Evolutionary conservation across 768 basidiomycete genomes (phyloP).

Genomic region (Guyanaporus albipodus): DNA sequence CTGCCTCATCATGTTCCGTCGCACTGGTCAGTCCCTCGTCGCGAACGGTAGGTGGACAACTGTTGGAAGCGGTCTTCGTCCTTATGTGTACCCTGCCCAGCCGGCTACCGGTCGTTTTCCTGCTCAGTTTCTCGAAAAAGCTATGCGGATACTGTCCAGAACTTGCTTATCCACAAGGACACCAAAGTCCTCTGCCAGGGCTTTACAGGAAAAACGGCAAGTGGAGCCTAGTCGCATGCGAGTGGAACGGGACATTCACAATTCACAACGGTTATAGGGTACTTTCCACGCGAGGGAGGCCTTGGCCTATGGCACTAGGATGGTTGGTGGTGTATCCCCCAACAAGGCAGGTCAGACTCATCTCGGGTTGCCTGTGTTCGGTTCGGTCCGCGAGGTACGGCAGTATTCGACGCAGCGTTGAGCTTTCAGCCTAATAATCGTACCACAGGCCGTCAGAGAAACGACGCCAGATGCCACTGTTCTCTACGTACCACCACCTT

Average conservation of each 20-base stretch:
- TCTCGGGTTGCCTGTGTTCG: slow-evolving; percentile 93
- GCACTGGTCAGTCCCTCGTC: slow-evolving; percentile 54
- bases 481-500: slow-evolving; percentile 97
- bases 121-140: slow-evolving; percentile 66
- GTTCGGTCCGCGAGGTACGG: slow-evolving; percentile 80
- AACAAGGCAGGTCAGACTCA: slow-evolving; percentile 96
- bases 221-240: slow-evolving; percentile 15
- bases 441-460: slow-evolving; percentile 73
- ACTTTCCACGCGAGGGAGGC: slow-evolving; percentile 97
- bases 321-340: slow-evolving; percentile 97
- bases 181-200: slow-evolving; percentile 91
- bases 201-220: slow-evolving; percentile 94
- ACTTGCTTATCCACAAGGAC: slow-evolving; percentile 90
- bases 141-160: slow-evolving; percentile 88
- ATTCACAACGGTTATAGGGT: slow-evolving; percentile 56
- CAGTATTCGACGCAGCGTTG: neutral
- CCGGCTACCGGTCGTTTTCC: slow-evolving; percentile 77
- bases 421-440: slow-evolving; percentile 4
- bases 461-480: slow-evolving; percentile 90
- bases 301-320: slow-evolving; percentile 89
- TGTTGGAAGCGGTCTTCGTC: neutral
- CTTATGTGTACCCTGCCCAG: slow-evolving; percentile 28
- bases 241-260: slow-evolving; percentile 3
- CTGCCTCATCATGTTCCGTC: slow-evolving; percentile 47
- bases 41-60: slow-evolving; percentile 41